Evolutionary conservation across 768 basidiomycete genomes (phyloP), one percentile per base, ranked within the genome.

Genomic region (Rickenella mellea): DNA sequence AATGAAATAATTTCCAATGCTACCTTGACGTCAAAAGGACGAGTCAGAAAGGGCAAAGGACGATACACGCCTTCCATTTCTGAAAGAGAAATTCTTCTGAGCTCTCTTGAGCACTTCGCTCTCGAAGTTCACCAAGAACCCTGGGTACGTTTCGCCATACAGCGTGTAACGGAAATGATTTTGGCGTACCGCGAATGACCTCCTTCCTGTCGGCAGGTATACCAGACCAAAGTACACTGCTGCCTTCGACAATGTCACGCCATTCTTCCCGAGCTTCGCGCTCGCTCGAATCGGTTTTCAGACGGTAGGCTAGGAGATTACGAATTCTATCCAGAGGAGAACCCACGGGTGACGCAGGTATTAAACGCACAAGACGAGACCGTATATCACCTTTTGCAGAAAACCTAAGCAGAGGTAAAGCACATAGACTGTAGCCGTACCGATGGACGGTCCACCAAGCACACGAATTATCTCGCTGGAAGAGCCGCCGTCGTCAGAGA

Each of bases 401-500:
- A 32, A 52, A 33, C 48, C 45, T 2, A 30, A 19, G 35, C 40
- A 36, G 10, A 7, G 11, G 19, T 10, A 35, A 19, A 11, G 19
- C 15, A 42, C 11, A 8, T 3, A 28, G 7, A 31, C 11, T 12
- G 49, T 39, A 15, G 15, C 42, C 54, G 44, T 52, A 84, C 87
- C 85, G 53, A 92, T 76, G 26, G 87, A 89, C 17, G 87, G 85
- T 2, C 87, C 87, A 14, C 84, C 86, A 41, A 97, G 69, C 19
- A 92, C 89, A 38, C 92, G 78, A 40, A 92, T 87, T 40, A 94
- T 94, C 67, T 96, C 92, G 49, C 86, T 87, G 2, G 91, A 94
- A 3, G 88, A 91, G 32, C 93, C 93, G 1, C 93, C 93, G 58
- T 97, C 91, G 56, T 97, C 93, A 5, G 90, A 93, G 25, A 97